These are phyloP conservation scores for Tolypocladium ovalisporum DNA, from an alignment of 2,329 filamentous ascomycete genomes.

Conservation along the genomic window DNA sequence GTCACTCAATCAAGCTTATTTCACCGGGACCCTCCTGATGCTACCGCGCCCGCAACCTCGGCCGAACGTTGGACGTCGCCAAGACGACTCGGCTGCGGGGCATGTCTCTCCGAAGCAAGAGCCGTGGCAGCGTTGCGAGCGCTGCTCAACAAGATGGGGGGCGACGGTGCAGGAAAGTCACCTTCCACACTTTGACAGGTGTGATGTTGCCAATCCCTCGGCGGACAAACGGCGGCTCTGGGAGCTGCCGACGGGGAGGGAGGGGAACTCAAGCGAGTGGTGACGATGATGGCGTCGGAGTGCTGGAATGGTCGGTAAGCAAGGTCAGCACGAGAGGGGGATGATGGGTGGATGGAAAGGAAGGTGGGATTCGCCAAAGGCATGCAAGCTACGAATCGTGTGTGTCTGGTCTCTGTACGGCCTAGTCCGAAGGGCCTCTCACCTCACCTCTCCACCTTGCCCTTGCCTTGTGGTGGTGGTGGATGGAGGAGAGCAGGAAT, in stretches of 20 bases:
- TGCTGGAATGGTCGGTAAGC: background rate
- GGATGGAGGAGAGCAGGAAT: background rate
- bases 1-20: background rate
- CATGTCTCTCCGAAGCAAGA: background rate
- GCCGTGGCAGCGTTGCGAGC: background rate
- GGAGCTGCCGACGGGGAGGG: background rate
- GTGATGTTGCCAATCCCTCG: background rate
- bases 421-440: too few relatives aligned
- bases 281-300: background rate
- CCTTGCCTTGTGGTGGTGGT: too few relatives aligned
- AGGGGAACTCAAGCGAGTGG: background rate
- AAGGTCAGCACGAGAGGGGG: too few relatives aligned
- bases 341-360: background rate
- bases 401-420: too few relatives aligned
- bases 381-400: background rate
- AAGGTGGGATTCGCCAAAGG: background rate
- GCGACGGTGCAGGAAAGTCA: background rate
- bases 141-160: background rate
- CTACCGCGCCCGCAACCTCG: background rate
- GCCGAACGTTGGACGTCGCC: background rate
- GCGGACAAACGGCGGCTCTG: background rate
- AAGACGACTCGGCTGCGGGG: background rate
- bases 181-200: background rate
- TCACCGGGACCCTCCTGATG: background rate
- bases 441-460: too few relatives aligned